Conservation (phyloP, 2,329 filamentous ascomycete genomes). For the Diatrype stigma region DNA sequence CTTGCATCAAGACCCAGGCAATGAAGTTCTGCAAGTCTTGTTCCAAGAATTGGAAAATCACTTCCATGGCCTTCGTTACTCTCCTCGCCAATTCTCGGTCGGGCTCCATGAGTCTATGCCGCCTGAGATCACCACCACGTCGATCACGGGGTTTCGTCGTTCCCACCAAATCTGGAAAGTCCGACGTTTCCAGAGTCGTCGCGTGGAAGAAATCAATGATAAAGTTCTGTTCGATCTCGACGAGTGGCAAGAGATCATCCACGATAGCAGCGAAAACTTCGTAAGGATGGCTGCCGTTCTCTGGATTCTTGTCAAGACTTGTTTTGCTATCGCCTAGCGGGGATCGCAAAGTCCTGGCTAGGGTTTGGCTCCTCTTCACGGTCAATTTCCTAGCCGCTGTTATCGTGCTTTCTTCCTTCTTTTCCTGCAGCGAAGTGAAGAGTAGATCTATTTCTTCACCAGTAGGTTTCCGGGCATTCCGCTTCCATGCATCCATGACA, state of each 20-base stretch:
- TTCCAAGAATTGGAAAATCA: conserved; percentile 79
- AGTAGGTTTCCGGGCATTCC: conserved; percentile 67
- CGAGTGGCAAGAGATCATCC: conserved; percentile 75
- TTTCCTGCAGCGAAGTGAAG: conserved; percentile 81
- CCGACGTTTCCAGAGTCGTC: conserved; percentile 73
- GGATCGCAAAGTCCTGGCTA: conserved; percentile 69
- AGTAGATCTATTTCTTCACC: conserved; percentile 78
- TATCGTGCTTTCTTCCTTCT: conserved; percentile 73
- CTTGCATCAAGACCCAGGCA: conserved; percentile 75
- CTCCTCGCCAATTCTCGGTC: conserved; percentile 81
- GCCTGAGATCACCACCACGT: conserved; percentile 66
- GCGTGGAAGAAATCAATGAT: conserved; percentile 96
- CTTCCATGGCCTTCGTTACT: conserved; percentile 83
- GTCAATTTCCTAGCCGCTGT: conserved; percentile 83
- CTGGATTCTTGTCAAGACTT: conserved; percentile 53
- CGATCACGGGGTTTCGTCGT: conserved; percentile 63
- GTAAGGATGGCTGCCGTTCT: conserved; percentile 67
- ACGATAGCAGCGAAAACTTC: conserved; percentile 78
- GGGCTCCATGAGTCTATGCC: conserved; percentile 77
- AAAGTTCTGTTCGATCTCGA: conserved; percentile 95
- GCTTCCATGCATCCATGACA: conserved; percentile 74
- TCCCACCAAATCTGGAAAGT: conserved; percentile 78
- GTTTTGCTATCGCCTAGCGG: conserved; percentile 57
- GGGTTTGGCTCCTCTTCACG: conserved; percentile 87
- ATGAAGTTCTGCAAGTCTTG: conserved; percentile 73